Evolutionary conservation across 768 basidiomycete species (phyloP).

Genomic region (Lentinula detonsa): DNA sequence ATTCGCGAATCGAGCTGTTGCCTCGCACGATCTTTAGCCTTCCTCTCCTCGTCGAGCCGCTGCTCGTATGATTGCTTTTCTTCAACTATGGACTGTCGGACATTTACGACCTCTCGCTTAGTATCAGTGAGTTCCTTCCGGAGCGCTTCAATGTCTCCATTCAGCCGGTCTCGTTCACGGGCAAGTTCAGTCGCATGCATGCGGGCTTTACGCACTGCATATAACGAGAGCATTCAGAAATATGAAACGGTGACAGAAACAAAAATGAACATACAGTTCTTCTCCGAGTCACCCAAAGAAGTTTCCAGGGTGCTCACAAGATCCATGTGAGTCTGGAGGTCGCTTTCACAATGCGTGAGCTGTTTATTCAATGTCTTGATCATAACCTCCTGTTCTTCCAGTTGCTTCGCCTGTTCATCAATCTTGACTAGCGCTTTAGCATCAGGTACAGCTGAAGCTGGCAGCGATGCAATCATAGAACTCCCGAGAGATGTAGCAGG

Average conservation of each 20-base stretch:
- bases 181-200: slow-evolving; percentile 90
- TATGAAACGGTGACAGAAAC: neutral
- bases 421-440: slow-evolving; percentile 50
- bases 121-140: slow-evolving; percentile 71
- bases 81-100: slow-evolving; percentile 76
- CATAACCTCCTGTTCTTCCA: slow-evolving; percentile 85
- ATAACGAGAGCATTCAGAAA: neutral
- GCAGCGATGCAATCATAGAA: slow-evolving; percentile 31
- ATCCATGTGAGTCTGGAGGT: slow-evolving; percentile 89
- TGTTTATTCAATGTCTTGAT: slow-evolving; percentile 94
- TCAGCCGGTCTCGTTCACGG: slow-evolving; percentile 76
- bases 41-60: slow-evolving; percentile 80
- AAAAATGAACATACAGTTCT: slow-evolving; percentile 64
- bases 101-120: slow-evolving; percentile 71
- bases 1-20: slow-evolving; percentile 84
- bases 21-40: slow-evolving; percentile 82
- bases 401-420: slow-evolving; percentile 67
- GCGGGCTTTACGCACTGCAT: slow-evolving; percentile 82
- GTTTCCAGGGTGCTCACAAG: slow-evolving; percentile 79
- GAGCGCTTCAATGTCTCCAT: slow-evolving; percentile 55
- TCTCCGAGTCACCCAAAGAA: slow-evolving; percentile 86
- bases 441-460: slow-evolving; percentile 39
- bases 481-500: slow-evolving; percentile 42
- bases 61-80: slow-evolving; percentile 86
- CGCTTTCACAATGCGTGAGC: slow-evolving; percentile 86